phyloP scores from a whole-genome alignment of 441 rosid genomes.

The Arabidopsis lyrata region DNA sequence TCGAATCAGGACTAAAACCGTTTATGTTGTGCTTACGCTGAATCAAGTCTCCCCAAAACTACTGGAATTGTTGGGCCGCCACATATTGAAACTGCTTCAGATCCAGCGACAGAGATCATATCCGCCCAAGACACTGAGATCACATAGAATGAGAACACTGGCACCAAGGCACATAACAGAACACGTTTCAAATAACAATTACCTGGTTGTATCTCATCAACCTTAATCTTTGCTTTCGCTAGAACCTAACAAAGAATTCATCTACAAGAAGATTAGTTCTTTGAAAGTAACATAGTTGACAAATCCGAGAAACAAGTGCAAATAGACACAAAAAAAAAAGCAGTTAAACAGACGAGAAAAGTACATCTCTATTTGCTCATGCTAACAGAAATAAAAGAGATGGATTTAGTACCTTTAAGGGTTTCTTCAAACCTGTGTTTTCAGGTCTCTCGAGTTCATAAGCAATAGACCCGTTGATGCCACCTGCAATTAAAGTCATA shows the following conservation, averaged over 20 bases:
- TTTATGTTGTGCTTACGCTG: constrained; percentile 53
- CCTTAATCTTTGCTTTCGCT: constrained; percentile 77
- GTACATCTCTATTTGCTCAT: constrained; percentile 21
- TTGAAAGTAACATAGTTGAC: constrained; percentile 31
- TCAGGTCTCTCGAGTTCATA: constrained; percentile 93
- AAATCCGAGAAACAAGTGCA: constrained; percentile 28
- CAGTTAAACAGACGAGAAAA: neutral
- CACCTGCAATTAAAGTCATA: constrained; percentile 56
- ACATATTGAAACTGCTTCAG: constrained; percentile 91
- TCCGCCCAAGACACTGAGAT: constrained; percentile 92
- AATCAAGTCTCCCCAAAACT: constrained; percentile 76
- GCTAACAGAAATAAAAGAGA: constrained; percentile 23
- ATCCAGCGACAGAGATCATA: constrained; percentile 86
- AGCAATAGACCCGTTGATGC: constrained; percentile 88
- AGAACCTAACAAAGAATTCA: constrained; percentile 66
- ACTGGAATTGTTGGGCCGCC: constrained; percentile 89
- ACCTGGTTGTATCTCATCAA: constrained; percentile 77
- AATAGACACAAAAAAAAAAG: constrained; percentile 14
- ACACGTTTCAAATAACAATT: constrained; percentile 32
- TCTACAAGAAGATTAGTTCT: constrained; percentile 47
- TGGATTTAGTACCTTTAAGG: constrained; percentile 68
- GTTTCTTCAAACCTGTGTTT: constrained; percentile 82
- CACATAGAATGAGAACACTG: constrained; percentile 41
- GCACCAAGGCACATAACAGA: constrained; percentile 27
- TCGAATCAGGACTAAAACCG: neutral